Evolutionary conservation across 257 asterid species (phyloP).

Genomic region (Mitragyna speciosa): DNA sequence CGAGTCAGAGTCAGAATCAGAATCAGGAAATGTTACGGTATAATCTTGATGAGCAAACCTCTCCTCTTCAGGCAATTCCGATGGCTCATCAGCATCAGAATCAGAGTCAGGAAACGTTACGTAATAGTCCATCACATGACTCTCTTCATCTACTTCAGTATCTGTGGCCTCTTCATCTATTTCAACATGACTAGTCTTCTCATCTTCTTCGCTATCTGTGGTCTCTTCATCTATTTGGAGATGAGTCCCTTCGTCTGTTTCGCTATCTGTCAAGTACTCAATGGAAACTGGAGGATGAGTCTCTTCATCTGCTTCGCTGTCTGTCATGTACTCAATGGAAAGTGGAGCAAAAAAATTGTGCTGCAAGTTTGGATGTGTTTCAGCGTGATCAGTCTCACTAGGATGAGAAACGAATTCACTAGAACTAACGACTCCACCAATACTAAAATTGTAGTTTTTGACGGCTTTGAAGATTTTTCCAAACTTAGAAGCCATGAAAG

Average conservation of each 20-base stretch:
- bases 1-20: not conserved
- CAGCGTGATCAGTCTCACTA: not conserved
- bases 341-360: not conserved
- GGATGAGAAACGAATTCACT: not conserved
- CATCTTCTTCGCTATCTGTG: no score
- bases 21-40: not conserved
- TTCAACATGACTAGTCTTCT: no score
- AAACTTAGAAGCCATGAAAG: not conserved
- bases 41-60: not conserved
- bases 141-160: not conserved
- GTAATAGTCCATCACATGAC: not conserved
- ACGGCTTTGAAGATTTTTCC: not conserved
- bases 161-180: not conserved
- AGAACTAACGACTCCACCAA: not conserved
- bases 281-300: no score
- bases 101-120: not conserved
- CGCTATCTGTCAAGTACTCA: no score
- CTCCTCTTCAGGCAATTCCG: not conserved
- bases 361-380: not conserved
- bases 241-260: no score
- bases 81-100: not conserved
- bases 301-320: not conserved
- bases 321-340: not conserved
- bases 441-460: not conserved
- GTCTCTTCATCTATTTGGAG: no score